Percentiles rank a stretch among this genome's conserved stretches.
Conservation (phyloP, 75 land plant genomes). For the Picea sitchensis region DNA sequence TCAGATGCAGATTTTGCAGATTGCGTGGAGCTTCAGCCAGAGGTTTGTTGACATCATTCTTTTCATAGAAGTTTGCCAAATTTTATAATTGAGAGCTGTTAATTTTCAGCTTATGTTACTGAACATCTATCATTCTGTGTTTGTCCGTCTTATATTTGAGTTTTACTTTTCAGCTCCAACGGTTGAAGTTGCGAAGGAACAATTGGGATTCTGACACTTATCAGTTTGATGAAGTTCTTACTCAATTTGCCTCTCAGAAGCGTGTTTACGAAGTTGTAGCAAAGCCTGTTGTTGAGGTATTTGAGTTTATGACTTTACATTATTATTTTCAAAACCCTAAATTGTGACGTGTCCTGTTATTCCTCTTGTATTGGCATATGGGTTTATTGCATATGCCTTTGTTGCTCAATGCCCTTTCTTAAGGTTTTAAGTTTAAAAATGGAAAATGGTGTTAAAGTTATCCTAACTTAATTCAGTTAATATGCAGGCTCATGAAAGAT, state of each 20-base stretch:
- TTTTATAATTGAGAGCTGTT: neutral
- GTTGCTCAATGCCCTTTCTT: neutral
- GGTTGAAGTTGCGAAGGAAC: conserved; percentile 82
- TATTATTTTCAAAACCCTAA: neutral
- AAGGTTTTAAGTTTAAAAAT: neutral
- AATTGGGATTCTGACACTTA: conserved; percentile 94
- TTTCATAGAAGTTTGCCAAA: neutral
- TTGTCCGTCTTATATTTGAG: neutral
- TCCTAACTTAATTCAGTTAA: neutral
- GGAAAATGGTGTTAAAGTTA: neutral
- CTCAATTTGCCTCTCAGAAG: conserved; percentile 82
- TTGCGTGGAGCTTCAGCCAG: conserved; percentile 41
- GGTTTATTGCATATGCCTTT: neutral
- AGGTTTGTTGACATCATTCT: conserved; percentile 18
- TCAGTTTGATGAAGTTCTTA: conserved; percentile 86
- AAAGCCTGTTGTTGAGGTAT: conserved; percentile 93
- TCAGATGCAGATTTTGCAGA: conserved; percentile 31
- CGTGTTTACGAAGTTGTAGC: conserved; percentile 96
- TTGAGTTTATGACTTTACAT: neutral
- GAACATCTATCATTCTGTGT: neutral
- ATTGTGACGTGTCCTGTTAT: neutral
- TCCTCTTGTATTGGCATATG: neutral
- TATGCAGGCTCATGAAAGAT: neutral
- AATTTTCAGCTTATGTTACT: neutral
- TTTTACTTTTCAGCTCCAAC: conserved; percentile 56